Base-by-base conservation (phyloP, 805 yeast genomes). In the Komagataella mondaviorum region DNA sequence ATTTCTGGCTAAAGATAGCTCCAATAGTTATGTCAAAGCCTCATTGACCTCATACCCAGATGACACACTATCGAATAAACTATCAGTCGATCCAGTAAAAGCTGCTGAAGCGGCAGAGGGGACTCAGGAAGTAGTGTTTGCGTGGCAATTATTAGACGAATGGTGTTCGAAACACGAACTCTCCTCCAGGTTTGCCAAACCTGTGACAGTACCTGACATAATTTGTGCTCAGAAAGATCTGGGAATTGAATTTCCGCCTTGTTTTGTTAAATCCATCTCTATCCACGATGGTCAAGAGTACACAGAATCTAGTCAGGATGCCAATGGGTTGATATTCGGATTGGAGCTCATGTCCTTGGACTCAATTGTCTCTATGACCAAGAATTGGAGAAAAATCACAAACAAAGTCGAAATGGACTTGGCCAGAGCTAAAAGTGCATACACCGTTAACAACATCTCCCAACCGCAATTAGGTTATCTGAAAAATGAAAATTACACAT, bases 251-350 rank as follows among this genome's bases (percentile, higher is more conserved):
- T 72, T 90, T 24, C 97, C 97, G 0, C 69, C 78, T 2, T 84
- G 90, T 51, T 88, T 90, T 3, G 69, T 81, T 44, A 88, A 86
- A 46, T 85, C 88, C 43, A 75, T 78, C 58, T 70, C 77, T 54
- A 67, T 82, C 44, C 95, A 91, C 56, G 97, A 90, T 60, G 97
- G 97, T 45, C 97, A 90, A 67, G 88, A 82, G 54, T 49, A 71
- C 83, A 49, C 87, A 85, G 44, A 75, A 78, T 45, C 22, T 45
- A 22, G n/a, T 45, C 47, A 45, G 47, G 47, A 45, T 23, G n/a
- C 7, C 16, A 22, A 72, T 14, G 90, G 97, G 4, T 64, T 90
- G 52, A 60, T 90, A 44, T 90, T 80, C 64, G 96, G 96, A 1
- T 66, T 88, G 54, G 79, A 83, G 54, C 71, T 90, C 54, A 77